Conservation (phyloP, 2,329 filamentous ascomycete species). For the Epichloe aotearoae region DNA sequence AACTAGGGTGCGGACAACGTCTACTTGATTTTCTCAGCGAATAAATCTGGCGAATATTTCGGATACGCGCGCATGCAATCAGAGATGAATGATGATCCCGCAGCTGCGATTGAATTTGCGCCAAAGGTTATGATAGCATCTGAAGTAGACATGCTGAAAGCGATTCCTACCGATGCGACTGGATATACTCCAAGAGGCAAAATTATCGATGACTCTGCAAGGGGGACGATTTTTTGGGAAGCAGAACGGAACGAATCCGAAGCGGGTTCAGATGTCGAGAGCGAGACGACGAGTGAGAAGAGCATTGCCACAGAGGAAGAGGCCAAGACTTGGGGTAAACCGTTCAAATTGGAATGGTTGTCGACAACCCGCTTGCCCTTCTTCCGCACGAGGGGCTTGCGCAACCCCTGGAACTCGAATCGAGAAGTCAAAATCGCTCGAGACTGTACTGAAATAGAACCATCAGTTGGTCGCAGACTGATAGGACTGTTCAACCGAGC, state of each 20-base stretch:
- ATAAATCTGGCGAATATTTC: conserved; percentile 95
- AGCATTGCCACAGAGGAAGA: conserved; percentile 31
- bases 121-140: conserved; percentile 46
- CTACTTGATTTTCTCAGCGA: conserved; percentile 88
- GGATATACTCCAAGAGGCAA: conserved; percentile 66
- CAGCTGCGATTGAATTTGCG: conserved; percentile 55
- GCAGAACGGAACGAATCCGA: conserved; percentile 47
- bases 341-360: conserved; percentile 83
- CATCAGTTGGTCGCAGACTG: conserved; percentile 61
- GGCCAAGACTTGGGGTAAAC: conserved; percentile 70
- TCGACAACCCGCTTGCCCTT: conserved; percentile 76
- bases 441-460: conserved; percentile 87
- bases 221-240: conserved; percentile 98
- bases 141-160: conserved; percentile 58
- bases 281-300: conserved; percentile 23
- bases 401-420: conserved; percentile 93
- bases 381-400: conserved; percentile 71
- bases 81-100: conserved; percentile 64
- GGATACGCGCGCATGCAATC: conserved; percentile 88
- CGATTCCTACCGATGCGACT: conserved; percentile 67
- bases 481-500: conserved; percentile 62
- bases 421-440: conserved; percentile 91
- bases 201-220: conserved; percentile 82
- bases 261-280: conserved; percentile 31
- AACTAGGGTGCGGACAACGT: conserved; percentile 64